Base-by-base conservation (phyloP, 768 basidiomycete species). In the Leucosporidium scottii region DNA sequence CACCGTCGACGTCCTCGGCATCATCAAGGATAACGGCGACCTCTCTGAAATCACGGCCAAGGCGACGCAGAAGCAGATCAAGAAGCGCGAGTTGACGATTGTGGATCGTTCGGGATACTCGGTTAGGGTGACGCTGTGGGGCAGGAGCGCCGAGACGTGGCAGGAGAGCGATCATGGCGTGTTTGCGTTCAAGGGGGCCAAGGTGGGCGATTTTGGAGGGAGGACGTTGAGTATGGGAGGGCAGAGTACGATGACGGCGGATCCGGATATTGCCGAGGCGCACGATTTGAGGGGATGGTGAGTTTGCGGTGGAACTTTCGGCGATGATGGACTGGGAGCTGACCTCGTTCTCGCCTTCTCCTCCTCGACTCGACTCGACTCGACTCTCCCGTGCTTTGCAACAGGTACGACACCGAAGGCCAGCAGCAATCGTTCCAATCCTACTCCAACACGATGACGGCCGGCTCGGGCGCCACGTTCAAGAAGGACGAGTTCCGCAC, bases 111-210 rank as follows among this genome's bases (percentile, higher is more conserved):
- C 91, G 10, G 83, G 83, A 47, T 90, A 81, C 74, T 84, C 86
- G 21, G 86, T 91, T 50, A 85, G 91, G 44, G 77, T 97, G 71
- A 99, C 94, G 4, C 81, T 98, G 36, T 99, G 94, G 96, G 96
- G 94, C 28, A 91, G 89, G 77, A 89, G 91, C 77, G 94, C 94
- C 0, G 91, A 97, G 77, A 83, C 83, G 50, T 73, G 72, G 61
- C 55, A 67, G 23, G 68, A 69, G 54, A 59, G 57, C 31, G 67
- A 71, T 1, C 79, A 81, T 25, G 56, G 66, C n/a, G 86, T 98
- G 36, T 83, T 93, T 71, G 94, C 94, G 6, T 90, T 93, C 83
- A 96, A 93, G 79, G 88, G 90, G 28, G 90, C 91, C 71, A 91
- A 88, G 77, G 90, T 98, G 50, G 87, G 91, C 31, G 94, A 97